Evolutionary conservation across 2,329 filamentous ascomycete species (phyloP), one percentile per base, ranked within the genome.

Genomic region (Trichoderma oligosporum): DNA sequence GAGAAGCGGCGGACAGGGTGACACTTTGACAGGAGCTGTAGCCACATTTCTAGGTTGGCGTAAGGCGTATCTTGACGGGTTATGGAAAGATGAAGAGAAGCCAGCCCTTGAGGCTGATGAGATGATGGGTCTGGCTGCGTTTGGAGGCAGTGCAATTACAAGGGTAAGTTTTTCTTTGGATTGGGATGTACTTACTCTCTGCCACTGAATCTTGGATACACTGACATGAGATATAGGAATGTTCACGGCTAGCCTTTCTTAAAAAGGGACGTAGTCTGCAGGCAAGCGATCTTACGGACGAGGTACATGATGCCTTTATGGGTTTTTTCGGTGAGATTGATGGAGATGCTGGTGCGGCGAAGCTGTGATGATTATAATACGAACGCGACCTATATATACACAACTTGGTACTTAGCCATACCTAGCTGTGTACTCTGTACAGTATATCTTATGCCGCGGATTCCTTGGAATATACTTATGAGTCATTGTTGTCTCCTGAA

Each of bases 1-100:
- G 82, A 81, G 94, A 62, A 93, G 89, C 58, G 94, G 93, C 46
- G 94, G 94, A 0, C 94, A 99, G 74, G 94, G 94, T 1, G 94
- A 99, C 74, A 97, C 94, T 4, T 76, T 99, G 63, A 97, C 94
- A 0, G 94, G 94, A 1, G 86, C 86, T 31, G 76, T 99, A 62
- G 94, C 89, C 1, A 97, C 94, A 3, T 84, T 99, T 63, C 73
- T 97, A 62, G 92, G 84, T 1, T 99, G 93, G 86, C 81, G 93
- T 60, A 86, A 86, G 70, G 91, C 91, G 20, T 99, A 99, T 71
- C 78, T 91, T 54, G 89, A 96, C 58, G 79, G 80, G 25, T 72
- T 97, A 4, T 97, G 93, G 93, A 79, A 83, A 60, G 73, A 77
- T 7, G 76, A 78, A 36, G 73, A 65, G 65, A 76, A 70, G 16